phyloP scores from a whole-genome alignment of 129 eudicot genomes.

The Glebionis coronaria region DNA sequence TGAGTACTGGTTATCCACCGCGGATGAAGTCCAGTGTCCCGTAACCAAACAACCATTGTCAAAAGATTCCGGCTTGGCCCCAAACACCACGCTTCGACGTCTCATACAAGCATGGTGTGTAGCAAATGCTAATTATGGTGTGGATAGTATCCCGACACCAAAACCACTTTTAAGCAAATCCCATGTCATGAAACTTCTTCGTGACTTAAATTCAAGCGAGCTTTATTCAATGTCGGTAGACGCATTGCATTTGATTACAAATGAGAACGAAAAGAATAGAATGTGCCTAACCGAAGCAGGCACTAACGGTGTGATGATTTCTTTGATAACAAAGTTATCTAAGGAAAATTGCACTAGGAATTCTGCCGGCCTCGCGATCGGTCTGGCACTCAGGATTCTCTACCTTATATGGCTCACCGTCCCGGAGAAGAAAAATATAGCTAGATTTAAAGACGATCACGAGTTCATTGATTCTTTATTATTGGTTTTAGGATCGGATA shows the following conservation, averaged over 20 bases:
- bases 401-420: too few species aligned
- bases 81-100: too few species aligned
- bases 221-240: constrained; percentile 30
- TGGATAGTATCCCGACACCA: too few species aligned
- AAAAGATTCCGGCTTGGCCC: too few species aligned
- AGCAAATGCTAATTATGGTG: too few species aligned
- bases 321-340: too few species aligned
- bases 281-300: constrained; percentile 48
- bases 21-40: constrained; percentile 50
- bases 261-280: constrained; percentile 41
- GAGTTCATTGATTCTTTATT: too few species aligned
- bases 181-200: constrained; percentile 43
- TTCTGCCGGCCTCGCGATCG: constrained; percentile 26
- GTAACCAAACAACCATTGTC: constrained; percentile 72
- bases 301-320: too few species aligned
- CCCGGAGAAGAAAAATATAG: too few species aligned
- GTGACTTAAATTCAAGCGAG: constrained; percentile 35
- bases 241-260: constrained; percentile 34
- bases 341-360: too few species aligned
- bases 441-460: too few species aligned
- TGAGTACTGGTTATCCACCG: constrained; percentile 59
- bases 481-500: constrained; percentile 26
- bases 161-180: constrained; percentile 43
- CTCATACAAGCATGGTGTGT: too few species aligned
- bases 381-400: constrained; percentile 48